Conservation (phyloP, 2,329 filamentous ascomycete genomes). For the Chrysosporium queenslandicum region DNA sequence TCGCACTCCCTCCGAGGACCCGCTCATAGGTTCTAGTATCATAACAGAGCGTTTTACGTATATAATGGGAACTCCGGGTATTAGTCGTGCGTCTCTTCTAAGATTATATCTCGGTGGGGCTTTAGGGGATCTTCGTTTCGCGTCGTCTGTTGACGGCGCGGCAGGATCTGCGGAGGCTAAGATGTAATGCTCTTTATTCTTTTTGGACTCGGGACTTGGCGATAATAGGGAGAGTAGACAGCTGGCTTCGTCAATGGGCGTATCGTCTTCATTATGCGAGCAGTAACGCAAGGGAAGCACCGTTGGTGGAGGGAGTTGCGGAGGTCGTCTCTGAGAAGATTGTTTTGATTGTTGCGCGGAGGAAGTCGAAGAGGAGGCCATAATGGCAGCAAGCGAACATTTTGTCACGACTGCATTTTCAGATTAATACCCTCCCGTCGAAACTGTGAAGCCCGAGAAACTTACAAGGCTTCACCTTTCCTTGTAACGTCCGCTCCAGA, state of each 20-base stretch:
- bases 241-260: conserved; percentile 36
- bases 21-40: conserved; percentile 42
- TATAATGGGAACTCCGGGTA: conserved; percentile 42
- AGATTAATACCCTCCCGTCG: not conserved
- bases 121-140: conserved; percentile 19
- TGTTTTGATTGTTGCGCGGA: conserved; percentile 28
- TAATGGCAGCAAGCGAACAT: conserved; percentile 39
- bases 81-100: conserved; percentile 32
- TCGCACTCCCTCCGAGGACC: conserved; percentile 33
- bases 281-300: conserved; percentile 39
- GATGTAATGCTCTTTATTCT: conserved; percentile 42
- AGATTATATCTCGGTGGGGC: conserved; percentile 29
- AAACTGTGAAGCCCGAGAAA: conserved; percentile 17
- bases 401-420: conserved; percentile 61
- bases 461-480: conserved; percentile 70
- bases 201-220: conserved; percentile 29
- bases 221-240: conserved; percentile 39
- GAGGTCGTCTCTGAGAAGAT: conserved; percentile 32
- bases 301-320: conserved; percentile 38
- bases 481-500: conserved; percentile 74
- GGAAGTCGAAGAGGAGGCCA: conserved; percentile 23
- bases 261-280: conserved; percentile 36
- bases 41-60: conserved; percentile 45
- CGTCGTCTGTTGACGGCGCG: conserved; percentile 2
- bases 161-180: conserved; percentile 35